These are phyloP conservation scores for Hanseniaspora guilliermondii DNA, from an alignment of 805 yeast species.

Conservation along the genomic window DNA sequence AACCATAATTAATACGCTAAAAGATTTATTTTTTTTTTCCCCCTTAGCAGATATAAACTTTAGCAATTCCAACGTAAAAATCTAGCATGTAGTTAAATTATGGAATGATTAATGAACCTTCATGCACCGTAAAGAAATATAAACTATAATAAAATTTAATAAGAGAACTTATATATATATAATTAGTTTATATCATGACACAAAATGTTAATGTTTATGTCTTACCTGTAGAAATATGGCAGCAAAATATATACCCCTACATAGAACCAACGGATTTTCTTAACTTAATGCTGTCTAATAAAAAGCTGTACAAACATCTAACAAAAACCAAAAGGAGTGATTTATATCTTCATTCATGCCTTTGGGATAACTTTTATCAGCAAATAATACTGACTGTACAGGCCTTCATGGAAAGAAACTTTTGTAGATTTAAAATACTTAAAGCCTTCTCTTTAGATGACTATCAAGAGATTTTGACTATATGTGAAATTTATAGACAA, in stretches of 20 bases:
- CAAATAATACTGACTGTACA: not conserved
- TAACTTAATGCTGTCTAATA: not conserved
- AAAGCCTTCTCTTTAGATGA: not conserved
- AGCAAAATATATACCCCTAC: not conserved
- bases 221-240: slow-evolving; percentile 3
- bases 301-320: not conserved
- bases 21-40: too few species aligned
- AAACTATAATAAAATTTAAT: too few species aligned
- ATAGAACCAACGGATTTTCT: not conserved
- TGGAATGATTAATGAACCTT: too few species aligned
- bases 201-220: not conserved
- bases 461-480: not conserved
- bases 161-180: not conserved
- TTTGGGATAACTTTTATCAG: not conserved
- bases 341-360: not conserved
- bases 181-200: not conserved
- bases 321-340: too few species aligned
- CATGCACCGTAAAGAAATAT: too few species aligned
- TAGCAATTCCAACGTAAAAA: too few species aligned
- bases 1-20: too few species aligned
- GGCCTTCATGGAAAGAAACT: not conserved
- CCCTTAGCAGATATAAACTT: too few species aligned
- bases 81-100: too few species aligned
- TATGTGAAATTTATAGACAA: not conserved
- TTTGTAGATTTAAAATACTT: not conserved